Evolutionary conservation across 2,329 filamentous ascomycete genomes (phyloP).

Genomic region (Alternaria burnsii): DNA sequence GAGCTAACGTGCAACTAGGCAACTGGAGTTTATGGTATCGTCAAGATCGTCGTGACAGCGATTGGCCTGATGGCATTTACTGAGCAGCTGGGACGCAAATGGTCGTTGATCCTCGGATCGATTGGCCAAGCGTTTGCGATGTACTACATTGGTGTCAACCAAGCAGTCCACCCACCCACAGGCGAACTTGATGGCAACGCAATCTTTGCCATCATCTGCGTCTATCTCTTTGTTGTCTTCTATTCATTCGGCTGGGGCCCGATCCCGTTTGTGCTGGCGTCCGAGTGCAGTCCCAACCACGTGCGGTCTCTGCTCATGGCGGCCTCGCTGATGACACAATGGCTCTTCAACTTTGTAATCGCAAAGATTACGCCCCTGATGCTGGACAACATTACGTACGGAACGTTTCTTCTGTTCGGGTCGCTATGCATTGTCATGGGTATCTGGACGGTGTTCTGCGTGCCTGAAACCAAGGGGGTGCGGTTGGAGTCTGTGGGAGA

Average conservation of each 20-base stretch:
- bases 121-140: slow-evolving; percentile 56
- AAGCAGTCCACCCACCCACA: slow-evolving; percentile 45
- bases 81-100: slow-evolving; percentile 57
- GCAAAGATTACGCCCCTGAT: slow-evolving; percentile 54
- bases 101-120: slow-evolving; percentile 54
- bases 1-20: slow-evolving; percentile 13
- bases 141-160: slow-evolving; percentile 47
- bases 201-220: slow-evolving; percentile 61
- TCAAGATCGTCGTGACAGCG: slow-evolving; percentile 56
- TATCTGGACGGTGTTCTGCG: slow-evolving; percentile 53
- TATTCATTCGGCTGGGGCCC: slow-evolving; percentile 59
- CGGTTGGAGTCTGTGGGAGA: slow-evolving; percentile 54
- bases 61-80: slow-evolving; percentile 57
- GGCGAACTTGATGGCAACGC: slow-evolving; percentile 48
- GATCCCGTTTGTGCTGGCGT: slow-evolving; percentile 55
- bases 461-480: slow-evolving; percentile 56
- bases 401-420: slow-evolving; percentile 56
- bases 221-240: slow-evolving; percentile 60
- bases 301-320: slow-evolving; percentile 56
- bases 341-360: slow-evolving; percentile 48
- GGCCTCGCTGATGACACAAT: slow-evolving; percentile 57
- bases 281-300: slow-evolving; percentile 53
- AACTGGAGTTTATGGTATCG: slow-evolving; percentile 54
- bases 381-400: slow-evolving; percentile 55
- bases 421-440: slow-evolving; percentile 54